phyloP scores from a whole-genome alignment of 345 rosid genomes.

The Linum trigynum region DNA sequence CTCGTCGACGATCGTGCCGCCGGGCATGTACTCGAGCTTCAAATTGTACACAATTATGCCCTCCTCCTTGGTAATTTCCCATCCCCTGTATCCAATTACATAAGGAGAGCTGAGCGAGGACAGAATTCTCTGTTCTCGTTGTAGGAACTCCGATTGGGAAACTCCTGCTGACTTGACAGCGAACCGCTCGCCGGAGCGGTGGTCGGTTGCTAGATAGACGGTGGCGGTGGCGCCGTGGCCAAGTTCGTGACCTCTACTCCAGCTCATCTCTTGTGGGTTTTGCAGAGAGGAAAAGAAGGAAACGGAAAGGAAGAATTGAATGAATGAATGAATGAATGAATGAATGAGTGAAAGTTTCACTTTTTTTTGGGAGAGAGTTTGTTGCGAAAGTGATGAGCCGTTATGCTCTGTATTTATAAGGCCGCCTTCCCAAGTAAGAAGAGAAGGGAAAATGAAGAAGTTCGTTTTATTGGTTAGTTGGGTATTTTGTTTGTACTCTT shows the following conservation, averaged over 20 bases:
- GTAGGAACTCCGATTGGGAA: slow-evolving; percentile 27
- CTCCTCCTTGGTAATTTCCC: slow-evolving; percentile 32
- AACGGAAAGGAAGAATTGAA: not conserved
- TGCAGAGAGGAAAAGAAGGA: not conserved
- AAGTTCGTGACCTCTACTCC: slow-evolving; percentile 43
- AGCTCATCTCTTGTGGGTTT: slow-evolving; percentile 24
- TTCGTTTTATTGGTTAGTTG: not conserved
- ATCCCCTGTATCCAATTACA: slow-evolving; percentile 60
- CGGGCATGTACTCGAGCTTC: slow-evolving; percentile 54
- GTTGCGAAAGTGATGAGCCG: not conserved
- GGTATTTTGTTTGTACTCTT: not conserved
- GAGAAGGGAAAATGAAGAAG: not conserved
- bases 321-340: too few relatives aligned
- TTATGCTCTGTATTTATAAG: not conserved
- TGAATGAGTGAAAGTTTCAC: too few relatives aligned
- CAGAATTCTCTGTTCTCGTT: slow-evolving; percentile 31
- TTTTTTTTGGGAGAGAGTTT: not conserved
- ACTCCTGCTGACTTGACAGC: slow-evolving; percentile 51
- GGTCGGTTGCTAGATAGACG: slow-evolving; percentile 31
- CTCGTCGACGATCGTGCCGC: slow-evolving; percentile 40
- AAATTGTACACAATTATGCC: slow-evolving; percentile 38
- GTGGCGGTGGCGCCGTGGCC: slow-evolving; percentile 53
- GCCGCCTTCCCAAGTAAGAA: not conserved
- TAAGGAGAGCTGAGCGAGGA: slow-evolving; percentile 40
- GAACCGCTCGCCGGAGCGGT: slow-evolving; percentile 25